These are phyloP conservation scores for Chaetomiaceae sp. DNA, from an alignment of 2,329 filamentous ascomycete species.

Conservation along the genomic window DNA sequence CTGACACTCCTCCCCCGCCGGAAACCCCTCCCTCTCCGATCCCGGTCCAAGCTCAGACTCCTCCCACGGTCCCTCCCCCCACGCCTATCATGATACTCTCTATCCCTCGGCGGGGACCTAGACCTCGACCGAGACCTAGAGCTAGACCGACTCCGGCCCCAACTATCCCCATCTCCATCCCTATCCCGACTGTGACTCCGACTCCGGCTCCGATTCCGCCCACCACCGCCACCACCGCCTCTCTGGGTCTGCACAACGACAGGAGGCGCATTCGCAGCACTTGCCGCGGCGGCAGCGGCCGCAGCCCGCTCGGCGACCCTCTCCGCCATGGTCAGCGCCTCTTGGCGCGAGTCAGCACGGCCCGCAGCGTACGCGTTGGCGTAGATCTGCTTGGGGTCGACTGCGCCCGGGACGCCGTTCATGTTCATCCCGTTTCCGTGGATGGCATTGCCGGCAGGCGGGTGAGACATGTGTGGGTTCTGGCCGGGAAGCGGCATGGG, in stretches of 20 bases:
- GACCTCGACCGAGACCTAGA: background rate
- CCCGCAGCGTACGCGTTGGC: constrained; percentile 11
- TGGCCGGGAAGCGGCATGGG: too few relatives aligned
- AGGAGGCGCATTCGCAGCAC: too few relatives aligned
- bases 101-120: background rate
- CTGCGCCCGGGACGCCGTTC: background rate
- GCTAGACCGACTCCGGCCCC: background rate
- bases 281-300: background rate
- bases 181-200: background rate
- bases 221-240: too few relatives aligned
- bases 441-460: background rate
- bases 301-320: background rate
- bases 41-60: background rate
- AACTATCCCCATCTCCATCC: background rate
- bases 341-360: constrained; percentile 7
- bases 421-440: background rate
- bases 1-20: background rate
- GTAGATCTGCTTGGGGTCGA: constrained; percentile 1
- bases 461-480: too few relatives aligned
- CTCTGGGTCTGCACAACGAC: too few relatives aligned
- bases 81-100: too few relatives aligned
- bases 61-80: background rate
- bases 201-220: background rate
- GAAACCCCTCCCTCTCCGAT: too few relatives aligned
- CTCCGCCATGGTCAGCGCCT: constrained; percentile 13